Conservation (phyloP, 768 basidiomycete genomes). For the Mycena belliarum region DNA sequence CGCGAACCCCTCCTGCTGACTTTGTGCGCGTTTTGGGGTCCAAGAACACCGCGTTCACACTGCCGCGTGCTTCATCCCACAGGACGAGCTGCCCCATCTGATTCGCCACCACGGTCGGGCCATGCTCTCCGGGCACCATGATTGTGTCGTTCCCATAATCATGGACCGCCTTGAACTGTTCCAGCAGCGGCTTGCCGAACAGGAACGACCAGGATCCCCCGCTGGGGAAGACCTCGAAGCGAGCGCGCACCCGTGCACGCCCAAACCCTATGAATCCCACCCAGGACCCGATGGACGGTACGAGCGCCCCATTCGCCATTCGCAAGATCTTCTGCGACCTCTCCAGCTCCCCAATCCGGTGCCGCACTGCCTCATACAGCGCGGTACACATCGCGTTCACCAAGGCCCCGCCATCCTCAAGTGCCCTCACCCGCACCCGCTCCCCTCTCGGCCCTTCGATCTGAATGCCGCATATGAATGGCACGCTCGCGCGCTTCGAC, state of each 20-base stretch:
- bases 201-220: too few species aligned
- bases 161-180: constrained; percentile 10
- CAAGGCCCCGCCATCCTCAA: constrained; percentile 21
- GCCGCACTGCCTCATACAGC: too few species aligned
- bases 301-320: too few species aligned
- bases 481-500: neutral
- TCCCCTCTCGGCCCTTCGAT: constrained; percentile 22
- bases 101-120: neutral
- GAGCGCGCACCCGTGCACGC: too few species aligned
- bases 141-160: constrained; percentile 15
- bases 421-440: constrained; percentile 1
- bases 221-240: too few species aligned
- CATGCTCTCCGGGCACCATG: neutral
- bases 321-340: too few species aligned
- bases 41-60: neutral
- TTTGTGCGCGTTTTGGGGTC: constrained; percentile 6
- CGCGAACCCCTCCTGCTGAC: constrained; percentile 8
- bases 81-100: too few species aligned
- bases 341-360: too few species aligned
- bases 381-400: constrained; percentile 17
- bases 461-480: constrained; percentile 9
- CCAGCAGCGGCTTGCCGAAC: too few species aligned
- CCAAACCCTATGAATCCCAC: too few species aligned
- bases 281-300: too few species aligned
- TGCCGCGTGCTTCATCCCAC: neutral